These are phyloP conservation scores for Stachybotrys chlorohalonatus DNA, from an alignment of 2,329 filamentous ascomycete species.

Conservation along the genomic window DNA sequence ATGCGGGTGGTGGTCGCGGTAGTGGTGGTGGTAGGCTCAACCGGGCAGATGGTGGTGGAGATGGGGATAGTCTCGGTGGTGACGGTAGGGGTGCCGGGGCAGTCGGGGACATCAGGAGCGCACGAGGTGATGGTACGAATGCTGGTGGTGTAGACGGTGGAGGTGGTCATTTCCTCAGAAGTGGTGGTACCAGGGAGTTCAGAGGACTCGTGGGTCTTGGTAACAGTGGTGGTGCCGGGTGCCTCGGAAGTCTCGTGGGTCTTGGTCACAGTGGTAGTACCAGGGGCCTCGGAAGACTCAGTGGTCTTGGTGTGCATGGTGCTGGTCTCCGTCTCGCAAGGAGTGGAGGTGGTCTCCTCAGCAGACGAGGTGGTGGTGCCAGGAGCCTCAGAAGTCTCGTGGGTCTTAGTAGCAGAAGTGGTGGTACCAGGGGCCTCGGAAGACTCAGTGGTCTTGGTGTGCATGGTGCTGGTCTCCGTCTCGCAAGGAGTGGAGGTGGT, in stretches of 20 bases:
- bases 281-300: not conserved
- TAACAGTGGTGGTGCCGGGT: conserved; percentile 13
- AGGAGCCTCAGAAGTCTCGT: not conserved
- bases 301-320: not conserved
- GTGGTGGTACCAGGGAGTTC: not conserved
- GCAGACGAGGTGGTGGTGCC: not conserved
- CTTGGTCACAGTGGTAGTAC: conserved; percentile 14
- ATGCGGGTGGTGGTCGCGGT: conserved; percentile 11
- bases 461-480: not conserved
- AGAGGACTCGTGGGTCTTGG: conserved; percentile 1
- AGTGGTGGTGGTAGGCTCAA: conserved; percentile 7
- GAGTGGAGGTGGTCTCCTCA: conserved; percentile 2
- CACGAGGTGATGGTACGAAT: conserved; percentile 12
- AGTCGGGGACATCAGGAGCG: conserved; percentile 9
- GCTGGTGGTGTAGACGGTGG: conserved; percentile 11
- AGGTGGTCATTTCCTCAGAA: conserved; percentile 7
- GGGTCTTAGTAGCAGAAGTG: not conserved
- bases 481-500: conserved; percentile 1
- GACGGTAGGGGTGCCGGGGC: conserved; percentile 4
- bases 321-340: not conserved
- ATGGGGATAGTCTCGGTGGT: conserved; percentile 6
- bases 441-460: not conserved
- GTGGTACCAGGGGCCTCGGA: not conserved
- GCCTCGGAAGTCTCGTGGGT: conserved; percentile 1
- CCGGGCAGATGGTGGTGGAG: conserved; percentile 16